Evolutionary conservation across 129 eudicot species (phyloP).

Genomic region (Flaveria linearis): DNA sequence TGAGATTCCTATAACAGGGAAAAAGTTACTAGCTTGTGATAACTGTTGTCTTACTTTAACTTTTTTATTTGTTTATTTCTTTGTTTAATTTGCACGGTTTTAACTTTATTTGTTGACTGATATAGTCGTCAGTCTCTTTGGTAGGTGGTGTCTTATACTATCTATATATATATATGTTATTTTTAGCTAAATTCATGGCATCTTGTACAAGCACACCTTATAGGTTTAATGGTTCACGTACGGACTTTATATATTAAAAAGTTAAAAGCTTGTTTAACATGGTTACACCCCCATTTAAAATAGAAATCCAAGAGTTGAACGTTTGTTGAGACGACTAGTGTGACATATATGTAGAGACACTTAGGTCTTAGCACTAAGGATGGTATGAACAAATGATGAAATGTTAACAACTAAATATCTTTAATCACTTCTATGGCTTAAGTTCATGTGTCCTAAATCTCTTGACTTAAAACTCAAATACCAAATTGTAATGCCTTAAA

Average conservation of each 20-base stretch:
- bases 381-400: conserved; percentile 1
- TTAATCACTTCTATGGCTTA: too few species aligned
- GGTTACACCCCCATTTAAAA: too few species aligned
- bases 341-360: not conserved
- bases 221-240: too few species aligned
- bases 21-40: not conserved
- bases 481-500: too few species aligned
- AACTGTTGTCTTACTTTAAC: conserved; percentile 20
- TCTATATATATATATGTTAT: not conserved
- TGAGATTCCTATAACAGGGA: conserved; percentile 24
- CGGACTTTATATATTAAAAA: too few species aligned
- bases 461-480: too few species aligned
- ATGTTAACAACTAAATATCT: too few species aligned
- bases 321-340: too few species aligned
- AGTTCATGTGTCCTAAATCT: too few species aligned
- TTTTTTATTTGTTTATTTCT: conserved; percentile 5
- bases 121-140: conserved; percentile 11
- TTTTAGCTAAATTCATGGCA: not conserved
- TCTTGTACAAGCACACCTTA: too few species aligned
- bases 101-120: not conserved
- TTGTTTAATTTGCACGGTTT: not conserved
- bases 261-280: too few species aligned
- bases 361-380: not conserved
- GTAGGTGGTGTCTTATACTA: conserved; percentile 4
- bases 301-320: too few species aligned